phyloP scores from a whole-genome alignment of 768 basidiomycete genomes.

The Kwoniella sp. region DNA sequence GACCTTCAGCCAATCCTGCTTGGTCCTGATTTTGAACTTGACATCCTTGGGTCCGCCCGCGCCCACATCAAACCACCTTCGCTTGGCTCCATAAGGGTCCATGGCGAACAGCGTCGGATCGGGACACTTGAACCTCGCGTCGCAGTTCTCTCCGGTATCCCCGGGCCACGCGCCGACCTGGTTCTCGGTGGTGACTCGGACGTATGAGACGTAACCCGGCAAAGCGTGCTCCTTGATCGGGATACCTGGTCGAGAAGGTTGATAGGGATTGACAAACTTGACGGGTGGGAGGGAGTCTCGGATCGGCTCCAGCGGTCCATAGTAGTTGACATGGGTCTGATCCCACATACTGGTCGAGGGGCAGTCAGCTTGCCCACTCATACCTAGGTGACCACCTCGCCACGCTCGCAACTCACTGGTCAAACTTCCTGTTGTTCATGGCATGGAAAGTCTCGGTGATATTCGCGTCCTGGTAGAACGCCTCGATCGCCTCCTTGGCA shows the following conservation, averaged over 20 bases:
- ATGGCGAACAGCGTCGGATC: constrained; percentile 54
- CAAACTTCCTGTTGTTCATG: constrained; percentile 63
- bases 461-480: constrained; percentile 63
- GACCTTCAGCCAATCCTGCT: constrained; percentile 59
- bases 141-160: constrained; percentile 62
- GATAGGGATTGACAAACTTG: constrained; percentile 53
- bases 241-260: constrained; percentile 56
- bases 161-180: constrained; percentile 66
- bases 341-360: constrained; percentile 12
- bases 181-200: constrained; percentile 64
- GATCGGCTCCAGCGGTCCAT: constrained; percentile 60
- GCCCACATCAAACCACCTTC: constrained; percentile 62
- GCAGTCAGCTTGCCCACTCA: no score
- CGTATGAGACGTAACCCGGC: constrained; percentile 61
- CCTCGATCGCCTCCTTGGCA: constrained; percentile 57
- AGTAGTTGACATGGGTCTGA: constrained; percentile 30
- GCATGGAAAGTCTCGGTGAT: constrained; percentile 62
- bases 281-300: constrained; percentile 55
- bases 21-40: constrained; percentile 56
- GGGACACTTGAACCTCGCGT: constrained; percentile 41
- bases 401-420: constrained; percentile 48
- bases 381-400: neutral
- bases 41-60: constrained; percentile 61
- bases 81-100: constrained; percentile 59
- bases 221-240: constrained; percentile 37